Conservation (phyloP, 2,329 filamentous ascomycete genomes). For the Fusarium sp. region DNA sequence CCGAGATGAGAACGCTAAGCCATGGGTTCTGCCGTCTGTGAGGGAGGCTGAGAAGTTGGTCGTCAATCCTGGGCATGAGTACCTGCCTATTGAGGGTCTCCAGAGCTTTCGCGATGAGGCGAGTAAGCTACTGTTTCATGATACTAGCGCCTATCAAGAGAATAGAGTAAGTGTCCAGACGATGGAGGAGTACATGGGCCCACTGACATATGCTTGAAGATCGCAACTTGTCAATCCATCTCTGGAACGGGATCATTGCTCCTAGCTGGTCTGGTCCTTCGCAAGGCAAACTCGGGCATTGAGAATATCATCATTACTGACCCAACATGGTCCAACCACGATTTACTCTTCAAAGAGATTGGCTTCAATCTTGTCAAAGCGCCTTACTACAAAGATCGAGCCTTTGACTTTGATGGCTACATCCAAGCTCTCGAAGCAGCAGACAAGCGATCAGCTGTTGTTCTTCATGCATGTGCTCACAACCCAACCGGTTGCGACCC, state of each 20-base stretch:
- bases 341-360: conserved; percentile 49
- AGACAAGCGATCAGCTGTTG: conserved; percentile 40
- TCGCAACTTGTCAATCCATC: conserved; percentile 53
- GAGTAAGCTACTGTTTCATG: conserved; percentile 48
- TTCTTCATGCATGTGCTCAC: conserved; percentile 57
- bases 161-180: conserved; percentile 37
- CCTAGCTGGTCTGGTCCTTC: conserved; percentile 50
- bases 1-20: conserved; percentile 52
- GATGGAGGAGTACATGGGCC: accelerated
- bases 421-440: conserved; percentile 45
- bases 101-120: conserved; percentile 48
- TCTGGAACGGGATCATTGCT: conserved; percentile 56
- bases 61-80: conserved; percentile 49
- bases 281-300: conserved; percentile 39
- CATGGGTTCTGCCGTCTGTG: conserved; percentile 55
- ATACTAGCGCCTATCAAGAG: conserved; percentile 42
- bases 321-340: conserved; percentile 57
- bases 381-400: conserved; percentile 51
- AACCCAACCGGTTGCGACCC: conserved; percentile 58
- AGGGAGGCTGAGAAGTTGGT: conserved; percentile 38
- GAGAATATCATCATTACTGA: conserved; percentile 52
- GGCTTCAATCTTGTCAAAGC: conserved; percentile 49
- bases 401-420: conserved; percentile 50
- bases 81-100: conserved; percentile 52
- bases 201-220: conserved; percentile 2